Base-by-base conservation (phyloP, 805 yeast species). In the Kodamaea lidongshanica region DNA sequence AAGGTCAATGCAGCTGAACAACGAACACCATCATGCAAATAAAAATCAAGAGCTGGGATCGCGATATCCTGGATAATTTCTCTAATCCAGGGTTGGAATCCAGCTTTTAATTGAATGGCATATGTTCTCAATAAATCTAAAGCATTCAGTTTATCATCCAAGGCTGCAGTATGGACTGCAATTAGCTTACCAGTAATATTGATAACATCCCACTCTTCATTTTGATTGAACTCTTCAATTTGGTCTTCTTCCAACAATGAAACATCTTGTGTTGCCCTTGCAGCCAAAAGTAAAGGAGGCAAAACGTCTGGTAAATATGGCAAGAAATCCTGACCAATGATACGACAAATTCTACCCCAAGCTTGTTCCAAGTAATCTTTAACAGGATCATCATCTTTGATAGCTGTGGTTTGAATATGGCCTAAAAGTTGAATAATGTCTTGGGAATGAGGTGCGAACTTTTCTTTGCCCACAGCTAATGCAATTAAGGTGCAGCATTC, bases 401-500 rank as follows among this genome's bases (percentile, higher is more conserved):
- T 50, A 4, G 65, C 60, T 16, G 67, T 56, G 33, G 68, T 65
- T 60, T 92, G 97, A 39, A 88, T 77, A 15, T 67, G 60, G 10
- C 78, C 82, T 44, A 86, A 78, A 15, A 83, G 60, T 42, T 74
- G 74, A 30, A 87, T 78, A 35, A 89, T 60, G 44, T 83, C 86
- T 38, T 71, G 74, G 27, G 83, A 76, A 46, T 84, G 81, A 14
- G 84, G 77, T 12, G 73, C 58, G 52, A 92, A 89, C 52, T 81
- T 84, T 44, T 87, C 95, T 48, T 79, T 79, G 13, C 97, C 97
- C 16, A 92, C 97, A 10, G 98, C 97, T 25, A 79, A 65, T 0
- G 96, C 96, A 51, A 92, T 87, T 46, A 92, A 67, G 1, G 97
- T 84, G 6, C 96, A 79, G 59, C 98, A 92, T 60, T 92, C 98